These are phyloP conservation scores for Eutypa lata DNA, from an alignment of 2,329 filamentous ascomycete species.

Conservation along the genomic window DNA sequence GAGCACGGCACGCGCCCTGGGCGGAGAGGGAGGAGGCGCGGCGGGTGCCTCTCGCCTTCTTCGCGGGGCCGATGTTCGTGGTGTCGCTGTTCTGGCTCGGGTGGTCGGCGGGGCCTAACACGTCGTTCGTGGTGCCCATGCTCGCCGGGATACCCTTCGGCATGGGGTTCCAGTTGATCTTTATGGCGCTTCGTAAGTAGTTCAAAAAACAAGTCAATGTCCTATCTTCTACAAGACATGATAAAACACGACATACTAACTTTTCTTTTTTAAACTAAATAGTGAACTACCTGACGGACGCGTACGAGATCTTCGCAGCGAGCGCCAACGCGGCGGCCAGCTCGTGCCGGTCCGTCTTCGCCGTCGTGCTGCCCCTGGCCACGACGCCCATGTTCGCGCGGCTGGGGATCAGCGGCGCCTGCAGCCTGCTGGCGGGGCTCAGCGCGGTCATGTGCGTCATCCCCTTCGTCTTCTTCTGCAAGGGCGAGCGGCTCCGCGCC, in stretches of 20 bases:
- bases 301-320: slow-evolving; percentile 64
- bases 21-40: neutral
- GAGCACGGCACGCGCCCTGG: slow-evolving; percentile 37
- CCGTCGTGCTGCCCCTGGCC: slow-evolving; percentile 55
- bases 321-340: slow-evolving; percentile 52
- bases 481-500: slow-evolving; percentile 51
- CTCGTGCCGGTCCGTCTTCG: slow-evolving; percentile 47
- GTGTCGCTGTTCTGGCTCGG: slow-evolving; percentile 60
- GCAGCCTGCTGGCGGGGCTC: slow-evolving; percentile 49
- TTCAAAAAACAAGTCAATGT: too few relatives aligned
- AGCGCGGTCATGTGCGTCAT: slow-evolving; percentile 48
- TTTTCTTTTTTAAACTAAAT: too few relatives aligned
- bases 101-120: slow-evolving; percentile 47
- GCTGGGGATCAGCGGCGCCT: slow-evolving; percentile 48
- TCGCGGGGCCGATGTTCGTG: slow-evolving; percentile 64
- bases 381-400: slow-evolving; percentile 46
- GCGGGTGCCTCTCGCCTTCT: slow-evolving; percentile 62
- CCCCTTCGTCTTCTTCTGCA: slow-evolving; percentile 53
- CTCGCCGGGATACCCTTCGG: slow-evolving; percentile 61
- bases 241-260: too few relatives aligned
- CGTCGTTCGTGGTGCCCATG: slow-evolving; percentile 55
- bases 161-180: slow-evolving; percentile 59
- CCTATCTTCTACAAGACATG: too few relatives aligned
- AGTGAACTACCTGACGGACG: slow-evolving; percentile 64
- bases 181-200: slow-evolving; percentile 57